Base-by-base conservation (phyloP, 2,329 filamentous ascomycete genomes). In the Calonectria henricotiae region DNA sequence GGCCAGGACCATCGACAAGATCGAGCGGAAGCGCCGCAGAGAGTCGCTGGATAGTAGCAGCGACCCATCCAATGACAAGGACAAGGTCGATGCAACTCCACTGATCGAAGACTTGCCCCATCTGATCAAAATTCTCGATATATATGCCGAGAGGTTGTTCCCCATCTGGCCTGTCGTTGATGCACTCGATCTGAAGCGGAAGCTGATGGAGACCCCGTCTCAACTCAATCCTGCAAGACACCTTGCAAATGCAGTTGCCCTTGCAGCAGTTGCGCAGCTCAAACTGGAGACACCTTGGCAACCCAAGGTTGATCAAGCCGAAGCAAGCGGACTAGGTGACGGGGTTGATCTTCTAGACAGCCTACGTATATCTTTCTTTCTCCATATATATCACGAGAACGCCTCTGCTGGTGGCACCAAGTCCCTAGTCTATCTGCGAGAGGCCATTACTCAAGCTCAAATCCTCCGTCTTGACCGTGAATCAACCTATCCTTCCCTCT, bases 331-430 rank as follows among this genome's bases (percentile, higher is more conserved):
- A 41, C 73, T 79, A 25, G 79, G 78, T 30, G 79, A 76, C 25
- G 75, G 73, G 15, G 71, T 74, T 4, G 75, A 80, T 43, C 82
- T 80, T 17, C 77, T 88, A 23, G 82, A 86, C 60, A 80, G 79
- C 39, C 72, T 88, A 4, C 81, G 85, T 5, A 84, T 84, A 2
- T 84, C 85, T 0, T 88, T 88, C 71, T 88, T 88, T 58, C 77
- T 88, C 20, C 86, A 88, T 72, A 84, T 87, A 12, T 87, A 86
- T 63, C 83, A 87, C 71, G 86, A 88, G 74, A 88, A 88, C 64
- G 81, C 84, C 67, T 73, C 80, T 11, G 80, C 85, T 0, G 86
- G 86, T 3, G 85, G 86, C 0, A 81, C 80, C 2, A 83, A 84
- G 62, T 87, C 86, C 2, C 77, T 87, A 7, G 74, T 88, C 9